Evolutionary conservation across 2,329 filamentous ascomycete genomes (phyloP).

Genomic region (Capronia americana): DNA sequence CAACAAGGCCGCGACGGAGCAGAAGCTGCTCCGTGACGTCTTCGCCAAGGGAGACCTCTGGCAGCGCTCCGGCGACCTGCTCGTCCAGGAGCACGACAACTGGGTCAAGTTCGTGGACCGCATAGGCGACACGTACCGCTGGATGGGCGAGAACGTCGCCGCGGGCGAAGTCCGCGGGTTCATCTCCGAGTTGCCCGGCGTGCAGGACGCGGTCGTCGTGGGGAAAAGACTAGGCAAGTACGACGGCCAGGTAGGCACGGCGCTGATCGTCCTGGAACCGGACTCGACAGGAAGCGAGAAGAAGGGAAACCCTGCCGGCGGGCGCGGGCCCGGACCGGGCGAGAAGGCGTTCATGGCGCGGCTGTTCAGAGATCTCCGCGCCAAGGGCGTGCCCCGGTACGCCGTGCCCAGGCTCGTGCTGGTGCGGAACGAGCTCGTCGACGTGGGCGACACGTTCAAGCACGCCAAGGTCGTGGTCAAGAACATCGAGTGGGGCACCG

Average conservation of each 20-base stretch:
- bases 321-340: no score
- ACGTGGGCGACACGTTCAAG: slow-evolving; percentile 58
- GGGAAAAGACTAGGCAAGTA: slow-evolving; percentile 60
- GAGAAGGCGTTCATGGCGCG: slow-evolving; percentile 47
- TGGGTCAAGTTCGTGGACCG: slow-evolving; percentile 78
- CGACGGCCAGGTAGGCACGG: slow-evolving; percentile 57
- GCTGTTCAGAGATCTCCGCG: slow-evolving; percentile 49
- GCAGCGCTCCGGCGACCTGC: slow-evolving; percentile 81
- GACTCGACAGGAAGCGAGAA: no score
- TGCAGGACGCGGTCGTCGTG: slow-evolving; percentile 84
- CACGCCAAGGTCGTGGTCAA: slow-evolving; percentile 55
- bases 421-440: slow-evolving; percentile 53
- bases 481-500: slow-evolving; percentile 51
- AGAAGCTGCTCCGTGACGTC: slow-evolving; percentile 77
- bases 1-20: slow-evolving; percentile 71
- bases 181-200: slow-evolving; percentile 67
- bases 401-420: slow-evolving; percentile 56
- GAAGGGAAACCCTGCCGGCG: no score
- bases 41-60: slow-evolving; percentile 77
- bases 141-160: slow-evolving; percentile 80
- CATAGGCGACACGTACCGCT: slow-evolving; percentile 61
- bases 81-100: slow-evolving; percentile 73
- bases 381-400: slow-evolving; percentile 55
- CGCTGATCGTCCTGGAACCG: slow-evolving; percentile 51
- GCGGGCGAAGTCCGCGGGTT: slow-evolving; percentile 79